Evolutionary conservation across 2,329 filamentous ascomycete genomes (phyloP).

Genomic region (Apiospora phragmitis): DNA sequence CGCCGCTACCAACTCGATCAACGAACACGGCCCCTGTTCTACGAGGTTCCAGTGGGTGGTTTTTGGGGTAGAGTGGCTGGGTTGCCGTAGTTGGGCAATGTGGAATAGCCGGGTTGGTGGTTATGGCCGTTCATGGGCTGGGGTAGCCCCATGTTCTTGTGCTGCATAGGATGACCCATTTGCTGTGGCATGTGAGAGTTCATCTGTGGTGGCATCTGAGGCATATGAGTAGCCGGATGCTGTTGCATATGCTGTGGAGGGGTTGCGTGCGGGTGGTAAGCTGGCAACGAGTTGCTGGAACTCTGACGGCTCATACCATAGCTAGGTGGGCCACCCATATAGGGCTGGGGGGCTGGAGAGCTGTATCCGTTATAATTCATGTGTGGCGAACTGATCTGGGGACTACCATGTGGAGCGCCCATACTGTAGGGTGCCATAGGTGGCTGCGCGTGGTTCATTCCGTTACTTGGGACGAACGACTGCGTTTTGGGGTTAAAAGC

Average conservation of each 20-base stretch:
- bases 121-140: slow-evolving; percentile 12
- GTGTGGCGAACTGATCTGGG: slow-evolving; percentile 53
- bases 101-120: slow-evolving; percentile 41
- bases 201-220: slow-evolving; percentile 39
- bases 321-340: slow-evolving; percentile 40
- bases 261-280: slow-evolving; percentile 44
- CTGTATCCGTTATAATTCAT: slow-evolving; percentile 51
- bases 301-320: slow-evolving; percentile 59
- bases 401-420: slow-evolving; percentile 51
- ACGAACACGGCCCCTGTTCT: slow-evolving; percentile 29
- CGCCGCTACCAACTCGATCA: slow-evolving; percentile 4
- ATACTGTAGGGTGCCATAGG: slow-evolving; percentile 50
- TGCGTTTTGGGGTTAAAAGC: slow-evolving; percentile 94
- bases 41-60: slow-evolving; percentile 51
- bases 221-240: slow-evolving; percentile 41
- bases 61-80: slow-evolving; percentile 61
- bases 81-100: slow-evolving; percentile 60
- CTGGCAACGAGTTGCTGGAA: slow-evolving; percentile 54
- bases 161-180: slow-evolving; percentile 39
- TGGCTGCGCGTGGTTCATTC: slow-evolving; percentile 49
- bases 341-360: slow-evolving; percentile 45
- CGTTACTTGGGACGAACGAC: slow-evolving; percentile 75
- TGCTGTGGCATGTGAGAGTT: slow-evolving; percentile 18
- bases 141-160: slow-evolving; percentile 38
- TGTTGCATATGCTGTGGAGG: slow-evolving; percentile 38